Conservation (phyloP, 352 stramenopile genomes). For the Elongisporangium senticosum region DNA sequence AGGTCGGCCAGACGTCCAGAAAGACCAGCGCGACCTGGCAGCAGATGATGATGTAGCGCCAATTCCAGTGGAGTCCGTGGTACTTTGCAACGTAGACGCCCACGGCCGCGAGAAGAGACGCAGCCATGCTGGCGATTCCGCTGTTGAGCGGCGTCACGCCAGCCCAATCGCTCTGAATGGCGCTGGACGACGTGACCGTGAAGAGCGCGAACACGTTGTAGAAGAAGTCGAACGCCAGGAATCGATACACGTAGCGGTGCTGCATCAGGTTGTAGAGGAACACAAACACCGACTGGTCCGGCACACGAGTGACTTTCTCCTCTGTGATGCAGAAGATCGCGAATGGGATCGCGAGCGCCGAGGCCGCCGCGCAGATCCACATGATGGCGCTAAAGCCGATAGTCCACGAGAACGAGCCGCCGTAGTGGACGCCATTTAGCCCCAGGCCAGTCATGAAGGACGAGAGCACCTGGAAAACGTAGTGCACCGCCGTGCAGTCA, state of each 20-base stretch:
- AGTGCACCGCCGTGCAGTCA: conserved; percentile 23
- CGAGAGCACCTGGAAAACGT: conserved; percentile 29
- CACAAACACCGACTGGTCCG: conserved; percentile 12
- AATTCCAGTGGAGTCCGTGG: conserved; percentile 34
- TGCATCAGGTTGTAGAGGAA: conserved; percentile 29
- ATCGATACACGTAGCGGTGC: conserved; percentile 26
- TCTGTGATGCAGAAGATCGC: conserved; percentile 36
- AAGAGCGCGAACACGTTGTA: conserved; percentile 28
- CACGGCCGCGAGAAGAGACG: conserved; percentile 13
- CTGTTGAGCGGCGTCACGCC: conserved; percentile 46
- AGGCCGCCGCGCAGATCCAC: conserved; percentile 24
- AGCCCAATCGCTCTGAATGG: conserved; percentile 37
- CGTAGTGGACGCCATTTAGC: conserved; percentile 42
- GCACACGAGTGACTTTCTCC: conserved; percentile 8
- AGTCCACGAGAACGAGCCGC: conserved; percentile 37
- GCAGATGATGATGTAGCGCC: conserved; percentile 17
- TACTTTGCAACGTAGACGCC: conserved; percentile 41
- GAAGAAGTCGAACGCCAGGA: conserved; percentile 34
- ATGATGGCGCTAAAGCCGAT: conserved; percentile 57
- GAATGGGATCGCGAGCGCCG: conserved; percentile 26
- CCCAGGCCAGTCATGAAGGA: conserved; percentile 37
- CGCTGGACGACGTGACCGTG: conserved; percentile 25
- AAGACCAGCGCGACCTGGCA: conserved; percentile 17
- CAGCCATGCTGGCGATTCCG: conserved; percentile 27
- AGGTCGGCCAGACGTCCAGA: conserved; percentile 21